These are phyloP conservation scores for Beauveria sp. DNA, from an alignment of 2,329 filamentous ascomycete species.

Conservation along the genomic window DNA sequence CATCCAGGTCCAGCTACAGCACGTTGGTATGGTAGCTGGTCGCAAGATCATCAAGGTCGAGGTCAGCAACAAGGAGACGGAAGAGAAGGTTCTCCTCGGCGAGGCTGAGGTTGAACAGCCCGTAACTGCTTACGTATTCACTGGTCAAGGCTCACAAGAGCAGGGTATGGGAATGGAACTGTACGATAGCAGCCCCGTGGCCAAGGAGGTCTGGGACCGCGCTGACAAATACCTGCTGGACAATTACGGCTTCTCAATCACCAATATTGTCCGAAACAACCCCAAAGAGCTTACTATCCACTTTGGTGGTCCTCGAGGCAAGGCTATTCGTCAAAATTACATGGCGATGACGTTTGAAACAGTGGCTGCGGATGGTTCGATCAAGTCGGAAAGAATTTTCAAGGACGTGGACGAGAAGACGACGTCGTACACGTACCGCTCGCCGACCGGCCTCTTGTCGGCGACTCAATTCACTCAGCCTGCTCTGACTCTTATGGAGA, in stretches of 20 bases:
- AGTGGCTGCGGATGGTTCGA: slow-evolving; percentile 81
- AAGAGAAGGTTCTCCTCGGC: slow-evolving; percentile 90
- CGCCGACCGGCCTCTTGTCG: slow-evolving; percentile 86
- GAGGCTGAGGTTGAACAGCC: slow-evolving; percentile 98
- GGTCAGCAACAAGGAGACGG: slow-evolving; percentile 87
- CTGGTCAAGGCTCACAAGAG: slow-evolving; percentile 95
- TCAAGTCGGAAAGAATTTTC: slow-evolving; percentile 99
- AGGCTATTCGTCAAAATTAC: slow-evolving; percentile 97
- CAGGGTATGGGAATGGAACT: slow-evolving; percentile 99
- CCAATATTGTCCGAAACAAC: slow-evolving; percentile 99
- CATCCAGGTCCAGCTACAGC: slow-evolving; percentile 89
- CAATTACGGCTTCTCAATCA: slow-evolving; percentile 97
- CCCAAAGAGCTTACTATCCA: slow-evolving; percentile 97
- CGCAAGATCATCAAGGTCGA: slow-evolving; percentile 99
- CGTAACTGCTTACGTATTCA: slow-evolving; percentile 94
- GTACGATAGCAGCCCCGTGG: slow-evolving; percentile 86
- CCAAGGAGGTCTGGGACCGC: slow-evolving; percentile 95
- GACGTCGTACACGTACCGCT: slow-evolving; percentile 93
- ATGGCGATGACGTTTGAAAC: slow-evolving; percentile 99
- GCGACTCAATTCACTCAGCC: slow-evolving; percentile 98
- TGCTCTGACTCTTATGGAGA: slow-evolving; percentile 96
- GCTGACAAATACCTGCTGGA: slow-evolving; percentile 98
- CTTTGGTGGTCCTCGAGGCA: slow-evolving; percentile 93
- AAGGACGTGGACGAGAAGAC: slow-evolving; percentile 93
- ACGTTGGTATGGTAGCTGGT: slow-evolving; percentile 94